phyloP scores from a whole-genome alignment of 1,284 basidiomycete genomes.

The Fistulina hepatica region DNA sequence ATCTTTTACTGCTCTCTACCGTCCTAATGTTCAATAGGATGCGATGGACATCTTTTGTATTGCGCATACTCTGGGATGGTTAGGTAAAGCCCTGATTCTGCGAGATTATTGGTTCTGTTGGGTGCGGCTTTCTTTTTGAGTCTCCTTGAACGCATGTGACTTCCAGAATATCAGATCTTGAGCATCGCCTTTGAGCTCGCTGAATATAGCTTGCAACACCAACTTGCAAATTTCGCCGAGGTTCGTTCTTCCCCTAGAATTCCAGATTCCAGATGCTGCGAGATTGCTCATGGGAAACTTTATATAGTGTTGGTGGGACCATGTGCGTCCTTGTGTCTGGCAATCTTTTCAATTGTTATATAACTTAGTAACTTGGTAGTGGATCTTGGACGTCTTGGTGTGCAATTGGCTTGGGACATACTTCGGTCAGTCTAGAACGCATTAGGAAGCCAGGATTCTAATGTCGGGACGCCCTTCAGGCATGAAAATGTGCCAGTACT shows the following conservation, averaged over 20 bases:
- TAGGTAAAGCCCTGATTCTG: slow-evolving; percentile 76
- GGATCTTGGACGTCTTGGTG: slow-evolving; percentile 73
- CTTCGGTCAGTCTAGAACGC: slow-evolving; percentile 38
- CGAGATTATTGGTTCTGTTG: slow-evolving; percentile 87
- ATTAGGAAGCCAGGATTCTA: slow-evolving; percentile 11
- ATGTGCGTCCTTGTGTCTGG: slow-evolving; percentile 39
- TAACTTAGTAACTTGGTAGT: slow-evolving; percentile 34
- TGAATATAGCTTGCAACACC: slow-evolving; percentile 76
- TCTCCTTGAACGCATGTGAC: slow-evolving; percentile 4
- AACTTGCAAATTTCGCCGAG: slow-evolving; percentile 75
- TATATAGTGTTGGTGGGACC: slow-evolving; percentile 77
- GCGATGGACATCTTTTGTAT: slow-evolving; percentile 76
- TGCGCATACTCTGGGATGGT: slow-evolving; percentile 76
- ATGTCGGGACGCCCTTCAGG: slow-evolving; percentile 34
- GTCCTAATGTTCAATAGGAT: slow-evolving; percentile 32
- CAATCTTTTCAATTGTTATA: background rate
- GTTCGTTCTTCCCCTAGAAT: slow-evolving; percentile 29
- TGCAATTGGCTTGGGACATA: slow-evolving; percentile 84
- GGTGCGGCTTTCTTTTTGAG: slow-evolving; percentile 33
- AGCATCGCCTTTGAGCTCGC: slow-evolving; percentile 79
- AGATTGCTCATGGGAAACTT: slow-evolving; percentile 11
- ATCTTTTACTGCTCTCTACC: slow-evolving; percentile 8
- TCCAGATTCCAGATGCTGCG: too few species aligned
- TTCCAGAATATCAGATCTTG: slow-evolving; percentile 45
- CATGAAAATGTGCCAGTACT: slow-evolving; percentile 76